These are phyloP conservation scores for Abelmoschus esculentus DNA, from an alignment of 345 rosid genomes.

Conservation along the genomic window DNA sequence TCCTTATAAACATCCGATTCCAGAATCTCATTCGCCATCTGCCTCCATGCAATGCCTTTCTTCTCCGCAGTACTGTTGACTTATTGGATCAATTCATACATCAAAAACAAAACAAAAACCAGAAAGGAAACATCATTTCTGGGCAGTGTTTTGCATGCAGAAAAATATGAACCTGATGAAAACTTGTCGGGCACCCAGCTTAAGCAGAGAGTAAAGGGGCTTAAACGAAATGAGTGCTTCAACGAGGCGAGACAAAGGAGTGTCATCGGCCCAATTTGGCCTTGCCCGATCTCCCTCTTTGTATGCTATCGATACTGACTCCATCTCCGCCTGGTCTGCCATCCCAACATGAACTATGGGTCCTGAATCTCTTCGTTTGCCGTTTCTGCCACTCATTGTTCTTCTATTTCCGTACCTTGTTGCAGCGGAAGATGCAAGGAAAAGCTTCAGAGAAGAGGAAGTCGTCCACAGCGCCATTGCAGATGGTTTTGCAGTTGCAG, in stretches of 20 bases:
- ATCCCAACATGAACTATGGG: constrained; percentile 10
- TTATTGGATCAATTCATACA: not conserved
- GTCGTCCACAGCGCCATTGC: constrained; percentile 28
- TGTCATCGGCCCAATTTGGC: constrained; percentile 64
- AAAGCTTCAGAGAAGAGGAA: constrained; percentile 18
- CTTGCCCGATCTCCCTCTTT: constrained; percentile 47
- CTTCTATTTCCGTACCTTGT: constrained; percentile 8
- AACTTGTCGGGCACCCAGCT: constrained; percentile 60
- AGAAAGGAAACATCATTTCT: too few species aligned
- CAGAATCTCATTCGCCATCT: constrained; percentile 44
- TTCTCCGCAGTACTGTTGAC: constrained; percentile 55
- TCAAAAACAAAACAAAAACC: not conserved
- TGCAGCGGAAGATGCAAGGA: constrained; percentile 4
- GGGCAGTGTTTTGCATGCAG: not conserved
- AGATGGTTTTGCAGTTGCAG: not conserved
- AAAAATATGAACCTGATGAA: constrained; percentile 37
- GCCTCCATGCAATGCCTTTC: constrained; percentile 51
- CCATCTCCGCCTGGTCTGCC: constrained; percentile 14
- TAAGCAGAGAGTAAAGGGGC: constrained; percentile 49
- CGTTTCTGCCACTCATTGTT: not conserved
- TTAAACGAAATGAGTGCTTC: constrained; percentile 49
- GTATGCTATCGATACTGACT: constrained; percentile 15
- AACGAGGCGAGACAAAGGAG: constrained; percentile 49
- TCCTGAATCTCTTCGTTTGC: constrained; percentile 5
- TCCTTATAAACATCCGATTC: constrained; percentile 59